phyloP scores from a whole-genome alignment of 1,284 basidiomycete species.

The Trametes hirsuta region DNA sequence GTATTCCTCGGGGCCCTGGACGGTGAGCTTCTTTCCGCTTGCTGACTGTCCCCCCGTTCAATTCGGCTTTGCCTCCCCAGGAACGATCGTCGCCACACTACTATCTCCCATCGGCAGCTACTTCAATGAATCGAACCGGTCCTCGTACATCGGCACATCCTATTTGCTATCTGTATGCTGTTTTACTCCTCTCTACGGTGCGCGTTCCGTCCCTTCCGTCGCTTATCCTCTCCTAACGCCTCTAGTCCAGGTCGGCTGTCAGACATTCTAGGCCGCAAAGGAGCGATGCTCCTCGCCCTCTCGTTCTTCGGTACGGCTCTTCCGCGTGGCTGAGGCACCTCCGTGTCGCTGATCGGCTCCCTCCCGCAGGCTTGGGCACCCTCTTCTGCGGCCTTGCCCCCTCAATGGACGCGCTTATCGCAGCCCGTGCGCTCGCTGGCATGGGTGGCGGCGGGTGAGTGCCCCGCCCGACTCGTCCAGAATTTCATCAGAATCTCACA shows the following conservation, averaged over 20 bases:
- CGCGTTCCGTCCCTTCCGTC: slow-evolving; percentile 27
- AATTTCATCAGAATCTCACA: slow-evolving; percentile 24
- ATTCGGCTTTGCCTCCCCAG: slow-evolving; percentile 40
- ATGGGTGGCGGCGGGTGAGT: slow-evolving; percentile 89
- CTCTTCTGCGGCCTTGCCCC: slow-evolving; percentile 82
- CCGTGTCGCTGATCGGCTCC: slow-evolving; percentile 4
- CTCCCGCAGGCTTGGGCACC: slow-evolving; percentile 70
- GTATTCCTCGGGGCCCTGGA: slow-evolving; percentile 84
- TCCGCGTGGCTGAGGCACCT: not conserved
- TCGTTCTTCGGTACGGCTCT: slow-evolving; percentile 69
- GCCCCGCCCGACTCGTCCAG: slow-evolving; percentile 21
- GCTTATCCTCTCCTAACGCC: not conserved
- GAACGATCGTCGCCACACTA: slow-evolving; percentile 79
- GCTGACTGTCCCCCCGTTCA: slow-evolving; percentile 15
- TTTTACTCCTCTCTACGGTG: slow-evolving; percentile 88
- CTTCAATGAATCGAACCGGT: slow-evolving; percentile 77
- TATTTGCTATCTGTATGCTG: slow-evolving; percentile 89
- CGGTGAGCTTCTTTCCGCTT: slow-evolving; percentile 46
- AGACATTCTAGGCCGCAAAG: slow-evolving; percentile 86
- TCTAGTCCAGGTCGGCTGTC: slow-evolving; percentile 70
- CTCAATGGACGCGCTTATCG: slow-evolving; percentile 83
- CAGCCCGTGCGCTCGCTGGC: slow-evolving; percentile 81
- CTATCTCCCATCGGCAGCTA: slow-evolving; percentile 79
- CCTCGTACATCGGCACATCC: slow-evolving; percentile 87
- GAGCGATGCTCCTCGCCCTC: slow-evolving; percentile 81